phyloP scores from a whole-genome alignment of 495 filamentous ascomycete genomes.

The Aspergillus mulundensis region DNA sequence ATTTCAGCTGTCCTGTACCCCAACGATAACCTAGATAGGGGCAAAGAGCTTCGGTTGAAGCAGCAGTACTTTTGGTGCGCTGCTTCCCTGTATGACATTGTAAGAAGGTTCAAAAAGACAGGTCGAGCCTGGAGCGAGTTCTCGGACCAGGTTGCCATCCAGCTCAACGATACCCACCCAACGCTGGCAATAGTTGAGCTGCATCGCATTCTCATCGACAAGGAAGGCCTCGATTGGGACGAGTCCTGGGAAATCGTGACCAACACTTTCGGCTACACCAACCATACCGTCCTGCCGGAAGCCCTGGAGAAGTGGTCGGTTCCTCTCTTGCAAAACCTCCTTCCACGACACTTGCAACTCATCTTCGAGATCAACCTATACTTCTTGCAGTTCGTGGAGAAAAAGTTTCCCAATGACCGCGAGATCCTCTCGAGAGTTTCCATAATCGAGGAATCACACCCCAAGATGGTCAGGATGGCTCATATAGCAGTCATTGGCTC shows the following conservation, averaged over 20 bases:
- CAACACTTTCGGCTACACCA: slow-evolving; percentile 88
- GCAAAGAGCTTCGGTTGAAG: slow-evolving; percentile 95
- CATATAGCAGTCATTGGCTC: slow-evolving; percentile 92
- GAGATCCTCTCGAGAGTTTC: slow-evolving; percentile 82
- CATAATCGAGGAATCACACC: slow-evolving; percentile 93
- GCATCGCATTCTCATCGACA: slow-evolving; percentile 84
- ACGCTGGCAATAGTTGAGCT: slow-evolving; percentile 94
- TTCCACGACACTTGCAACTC: slow-evolving; percentile 93
- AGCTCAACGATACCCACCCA: slow-evolving; percentile 97
- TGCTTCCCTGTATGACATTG: slow-evolving; percentile 91
- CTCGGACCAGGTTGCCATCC: slow-evolving; percentile 91
- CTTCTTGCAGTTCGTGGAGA: slow-evolving; percentile 88
- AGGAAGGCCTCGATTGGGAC: slow-evolving; percentile 89
- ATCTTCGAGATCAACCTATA: slow-evolving; percentile 97
- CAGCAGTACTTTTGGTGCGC: slow-evolving; percentile 99
- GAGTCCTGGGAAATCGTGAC: slow-evolving; percentile 82
- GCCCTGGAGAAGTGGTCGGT: slow-evolving; percentile 99
- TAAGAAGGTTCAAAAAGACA: slow-evolving; percentile 96
- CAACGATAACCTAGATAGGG: slow-evolving; percentile 93
- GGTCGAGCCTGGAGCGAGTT: slow-evolving; percentile 88
- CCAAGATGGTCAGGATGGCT: slow-evolving; percentile 99
- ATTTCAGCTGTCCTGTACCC: slow-evolving; percentile 97
- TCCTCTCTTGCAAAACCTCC: slow-evolving; percentile 81
- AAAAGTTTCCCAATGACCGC: slow-evolving; percentile 81
- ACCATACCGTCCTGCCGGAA: slow-evolving; percentile 96